Base-by-base conservation (phyloP, 2,329 filamentous ascomycete species). In the Alternaria dauci region DNA sequence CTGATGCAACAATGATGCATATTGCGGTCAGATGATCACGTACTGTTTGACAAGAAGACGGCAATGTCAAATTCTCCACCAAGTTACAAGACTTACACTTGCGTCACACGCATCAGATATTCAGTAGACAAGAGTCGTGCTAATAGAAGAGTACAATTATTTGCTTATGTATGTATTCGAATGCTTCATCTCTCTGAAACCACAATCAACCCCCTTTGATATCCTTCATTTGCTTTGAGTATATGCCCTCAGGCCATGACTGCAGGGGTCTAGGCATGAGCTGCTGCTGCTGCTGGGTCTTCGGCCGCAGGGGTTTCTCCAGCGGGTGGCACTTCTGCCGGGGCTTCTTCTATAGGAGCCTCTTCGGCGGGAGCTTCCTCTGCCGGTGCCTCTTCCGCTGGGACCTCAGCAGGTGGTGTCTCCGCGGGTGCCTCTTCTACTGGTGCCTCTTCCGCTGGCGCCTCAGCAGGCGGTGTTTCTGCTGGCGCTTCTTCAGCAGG, bases 401-500 rank as follows among this genome's bases (percentile, higher is more conserved):
- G 39, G 2, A 14, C 14, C 32, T 34, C 32, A 14, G 32, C 32
- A 12, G 32, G 11, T 16, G 32, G 32, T 1, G 32, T 16, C 32
- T 36, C 32, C 4, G 12, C 12, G 6, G 32, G 32, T 0, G 20
- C 8, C 12, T 16, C 18, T 16, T 61, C 58, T 26, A 54, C 42
- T 26, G 61, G 61, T 0, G 58, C 50, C 8, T 48, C 54, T 12
- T 61, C 58, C 20, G 57, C 42, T 16, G 32, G 11, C 32, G 18
- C 58, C 20, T 52, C 52, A 16, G 55, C 39, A 11, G 59, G 57
- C 6, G 59, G 50, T 46, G 53, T 53, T 20, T 23, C 52, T 26
- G 57, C 42, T 20, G 61, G 61, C 0, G 58, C 50, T 12, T 48
- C 54, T 9, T 61, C 58, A 26, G 58, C 42, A 20, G 61, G 61